phyloP scores from a whole-genome alignment of 2,329 filamentous ascomycete genomes.

The Talaromyces sp. region DNA sequence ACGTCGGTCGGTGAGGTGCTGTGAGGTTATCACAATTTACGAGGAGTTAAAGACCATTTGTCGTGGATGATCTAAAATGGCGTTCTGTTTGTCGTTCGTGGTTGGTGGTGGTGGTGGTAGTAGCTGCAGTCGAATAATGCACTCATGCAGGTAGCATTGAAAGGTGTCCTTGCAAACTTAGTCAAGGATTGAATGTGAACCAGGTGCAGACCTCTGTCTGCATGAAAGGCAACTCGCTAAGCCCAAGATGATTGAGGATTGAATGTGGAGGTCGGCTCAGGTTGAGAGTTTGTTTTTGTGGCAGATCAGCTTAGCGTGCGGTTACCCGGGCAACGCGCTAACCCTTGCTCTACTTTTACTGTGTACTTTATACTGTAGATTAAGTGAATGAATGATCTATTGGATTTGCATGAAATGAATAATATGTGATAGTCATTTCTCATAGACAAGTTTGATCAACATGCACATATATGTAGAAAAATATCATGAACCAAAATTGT shows the following conservation, averaged over 20 bases:
- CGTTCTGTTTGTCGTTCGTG: neutral
- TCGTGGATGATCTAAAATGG: no score
- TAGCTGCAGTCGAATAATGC: neutral
- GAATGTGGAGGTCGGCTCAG: neutral
- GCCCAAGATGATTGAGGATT: neutral
- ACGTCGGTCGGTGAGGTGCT: neutral
- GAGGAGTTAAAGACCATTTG: neutral
- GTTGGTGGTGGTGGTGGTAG: neutral
- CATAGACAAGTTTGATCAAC: neutral
- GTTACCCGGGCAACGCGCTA: conserved; percentile 7
- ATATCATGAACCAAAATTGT: neutral
- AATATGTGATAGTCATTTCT: neutral
- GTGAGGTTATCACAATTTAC: neutral
- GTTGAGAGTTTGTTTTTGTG: conserved; percentile 1
- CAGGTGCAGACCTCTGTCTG: no score
- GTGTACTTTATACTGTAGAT: no score
- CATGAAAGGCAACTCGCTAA: neutral
- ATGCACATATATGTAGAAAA: neutral
- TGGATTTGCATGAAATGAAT: no score
- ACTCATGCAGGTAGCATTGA: no score
- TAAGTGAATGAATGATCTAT: neutral
- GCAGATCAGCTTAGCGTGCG: conserved; percentile 5
- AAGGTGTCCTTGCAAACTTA: no score
- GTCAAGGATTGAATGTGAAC: no score
- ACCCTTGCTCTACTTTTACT: no score